Evolutionary conservation across 2,329 filamentous ascomycete genomes (phyloP).

Genomic region (Didymella sp.): DNA sequence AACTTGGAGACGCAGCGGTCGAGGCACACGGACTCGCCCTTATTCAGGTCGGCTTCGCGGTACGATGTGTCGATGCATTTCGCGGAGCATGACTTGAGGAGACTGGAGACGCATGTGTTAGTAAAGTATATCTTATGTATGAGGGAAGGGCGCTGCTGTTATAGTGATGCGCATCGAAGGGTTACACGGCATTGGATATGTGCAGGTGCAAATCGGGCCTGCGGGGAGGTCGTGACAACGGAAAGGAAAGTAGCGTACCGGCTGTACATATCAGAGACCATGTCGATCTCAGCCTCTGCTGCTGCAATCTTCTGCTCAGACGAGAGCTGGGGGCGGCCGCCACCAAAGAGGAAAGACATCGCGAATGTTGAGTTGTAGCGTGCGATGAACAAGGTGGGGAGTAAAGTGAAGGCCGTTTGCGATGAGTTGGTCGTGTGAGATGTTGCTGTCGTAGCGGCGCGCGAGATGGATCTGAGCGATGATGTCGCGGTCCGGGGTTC

Average conservation of each 20-base stretch:
- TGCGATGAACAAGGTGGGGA: neutral
- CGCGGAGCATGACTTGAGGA: slow-evolving; percentile 86
- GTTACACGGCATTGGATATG: too few relatives aligned
- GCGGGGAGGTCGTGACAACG: too few relatives aligned
- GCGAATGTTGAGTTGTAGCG: neutral
- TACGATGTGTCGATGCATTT: slow-evolving; percentile 95
- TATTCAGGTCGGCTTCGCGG: slow-evolving; percentile 96
- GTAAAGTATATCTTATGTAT: neutral
- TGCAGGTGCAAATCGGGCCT: too few relatives aligned
- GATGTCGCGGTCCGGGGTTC: slow-evolving; percentile 19
- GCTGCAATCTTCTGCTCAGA: slow-evolving; percentile 97
- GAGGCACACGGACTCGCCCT: slow-evolving; percentile 97
- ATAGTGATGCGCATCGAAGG: too few relatives aligned
- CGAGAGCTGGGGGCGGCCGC: slow-evolving; percentile 78
- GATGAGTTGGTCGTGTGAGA: neutral
- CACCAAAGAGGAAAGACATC: slow-evolving; percentile 58
- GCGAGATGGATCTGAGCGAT: slow-evolving; percentile 9
- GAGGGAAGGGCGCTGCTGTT: neutral
- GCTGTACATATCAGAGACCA: slow-evolving; percentile 97
- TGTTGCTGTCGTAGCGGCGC: slow-evolving; percentile 7
- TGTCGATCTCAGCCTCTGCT: slow-evolving; percentile 96
- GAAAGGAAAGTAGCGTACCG: slow-evolving; percentile 65
- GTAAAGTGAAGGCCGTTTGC: too few relatives aligned
- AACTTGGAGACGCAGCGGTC: slow-evolving; percentile 98
- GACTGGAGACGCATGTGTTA: slow-evolving; percentile 56